Evolutionary conservation across 345 rosid species (phyloP), one percentile per base, ranked within the genome.

Genomic region (Sisymbrium altissimum): DNA sequence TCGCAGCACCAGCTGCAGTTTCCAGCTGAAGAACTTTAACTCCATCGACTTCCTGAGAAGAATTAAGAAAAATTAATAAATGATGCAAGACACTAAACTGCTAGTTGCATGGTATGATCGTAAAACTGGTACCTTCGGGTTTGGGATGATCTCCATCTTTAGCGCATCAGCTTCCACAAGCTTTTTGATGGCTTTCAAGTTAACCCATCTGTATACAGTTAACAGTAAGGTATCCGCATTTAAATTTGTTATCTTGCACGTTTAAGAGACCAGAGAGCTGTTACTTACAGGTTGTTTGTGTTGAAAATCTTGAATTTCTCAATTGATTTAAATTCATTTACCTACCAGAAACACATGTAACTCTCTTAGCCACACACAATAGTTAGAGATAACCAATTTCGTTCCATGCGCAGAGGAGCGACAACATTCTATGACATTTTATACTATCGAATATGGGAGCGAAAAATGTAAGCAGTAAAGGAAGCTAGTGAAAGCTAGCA

Each of bases 251-350:
- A 19, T 38, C 25, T 35, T 45, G 1, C 5, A 60, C 15, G 32
- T 73, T 9, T 21, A 76, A 14, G 18, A 45, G 32, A 35, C 25
- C n/a, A 18, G n/a, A 43, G 17, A 41, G 33, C 7, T 32, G 15
- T 3, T 9, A 73, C 96, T 93, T 86, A 91, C 98, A 93, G 81
- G 77, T 91, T 93, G 84, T 91, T 93, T 32, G 97, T 93, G 64
- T 91, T 93, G 87, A 93, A 93, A 78, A 91, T 93, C 84, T 93
- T 93, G 84, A 93, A 93, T 81, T 93, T 93, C 88, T 91, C 97
- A 52, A 93, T 93, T 44, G 97, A 93, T 82, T 93, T 93, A 89
- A 93, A 93, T 64, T 93, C 98, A 56, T 86, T 86, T 73, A 93
- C 96, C 98, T 93, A 81, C 63, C 44, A 68, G 27, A 30, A 54